Percentiles rank a stretch among this genome's conserved stretches.
Evolutionary conservation across 352 stramenopile genomes (phyloP).

Genomic region (Hyaloperonospora arabidopsidis): DNA sequence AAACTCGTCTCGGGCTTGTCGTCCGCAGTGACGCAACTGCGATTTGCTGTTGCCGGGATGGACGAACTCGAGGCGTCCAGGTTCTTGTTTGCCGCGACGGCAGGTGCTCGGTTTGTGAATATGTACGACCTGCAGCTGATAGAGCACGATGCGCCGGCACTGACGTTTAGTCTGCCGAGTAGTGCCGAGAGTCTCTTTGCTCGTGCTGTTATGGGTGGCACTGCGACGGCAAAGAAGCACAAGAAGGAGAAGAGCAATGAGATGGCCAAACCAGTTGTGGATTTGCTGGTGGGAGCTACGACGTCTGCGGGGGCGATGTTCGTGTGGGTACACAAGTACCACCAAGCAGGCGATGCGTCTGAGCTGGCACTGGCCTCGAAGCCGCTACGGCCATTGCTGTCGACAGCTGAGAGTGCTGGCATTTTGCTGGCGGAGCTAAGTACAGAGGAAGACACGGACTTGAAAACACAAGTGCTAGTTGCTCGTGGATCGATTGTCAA

Average conservation of each 20-base stretch:
- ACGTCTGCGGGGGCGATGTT: conserved; percentile 56
- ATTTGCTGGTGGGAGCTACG: conserved; percentile 56
- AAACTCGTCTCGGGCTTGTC: conserved; percentile 69
- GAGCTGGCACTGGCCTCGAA: conserved; percentile 46
- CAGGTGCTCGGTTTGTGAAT: conserved; percentile 73
- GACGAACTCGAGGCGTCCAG: conserved; percentile 29
- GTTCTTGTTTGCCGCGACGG: conserved; percentile 67
- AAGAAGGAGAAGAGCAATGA: conserved; percentile 25
- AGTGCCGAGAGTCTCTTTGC: conserved; percentile 43
- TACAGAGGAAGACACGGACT: conserved; percentile 21
- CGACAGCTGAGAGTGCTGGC: conserved; percentile 28
- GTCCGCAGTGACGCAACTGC: conserved; percentile 61
- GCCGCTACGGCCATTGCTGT: conserved; percentile 45
- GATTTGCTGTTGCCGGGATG: conserved; percentile 37
- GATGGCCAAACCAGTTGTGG: conserved; percentile 18
- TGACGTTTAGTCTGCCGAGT: conserved; percentile 72
- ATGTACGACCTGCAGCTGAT: conserved; percentile 66
- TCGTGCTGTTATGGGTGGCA: conserved; percentile 21
- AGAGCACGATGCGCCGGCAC: conserved; percentile 54
- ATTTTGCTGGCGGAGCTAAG: conserved; percentile 39
- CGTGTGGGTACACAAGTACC: conserved; percentile 68
- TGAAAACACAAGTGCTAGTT: conserved; percentile 39
- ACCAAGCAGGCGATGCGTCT: conserved; percentile 25
- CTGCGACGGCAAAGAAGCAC: conserved; percentile 34
- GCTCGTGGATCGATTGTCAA: conserved; percentile 68